Percentiles rank a stretch among this genome's conserved stretches.
These are phyloP conservation scores for Penicillium fuscoglaucum DNA, from an alignment of 2,329 filamentous ascomycete species.

Conservation along the genomic window DNA sequence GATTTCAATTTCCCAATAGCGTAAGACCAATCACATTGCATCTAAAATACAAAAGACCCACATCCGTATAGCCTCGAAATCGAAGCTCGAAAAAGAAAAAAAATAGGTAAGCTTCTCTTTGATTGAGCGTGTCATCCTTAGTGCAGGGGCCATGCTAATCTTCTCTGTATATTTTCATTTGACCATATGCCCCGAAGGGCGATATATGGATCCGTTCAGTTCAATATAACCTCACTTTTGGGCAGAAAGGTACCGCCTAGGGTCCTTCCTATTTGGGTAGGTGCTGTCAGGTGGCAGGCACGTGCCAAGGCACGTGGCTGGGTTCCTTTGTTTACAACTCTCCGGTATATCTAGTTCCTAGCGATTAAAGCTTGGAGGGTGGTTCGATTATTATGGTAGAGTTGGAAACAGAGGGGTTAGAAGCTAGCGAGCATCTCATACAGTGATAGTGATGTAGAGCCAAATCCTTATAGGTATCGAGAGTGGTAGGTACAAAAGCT, in stretches of 20 bases:
- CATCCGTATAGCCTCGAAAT: not conserved
- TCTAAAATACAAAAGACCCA: not conserved
- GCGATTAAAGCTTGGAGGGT: not conserved
- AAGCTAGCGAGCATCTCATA: not conserved
- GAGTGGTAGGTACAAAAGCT: not conserved
- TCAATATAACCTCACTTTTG: not conserved
- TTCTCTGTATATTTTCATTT: slow-evolving; percentile 72
- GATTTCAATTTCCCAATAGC: not conserved
- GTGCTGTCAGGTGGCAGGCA: not conserved
- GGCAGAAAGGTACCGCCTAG: not conserved
- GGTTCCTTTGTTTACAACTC: not conserved
- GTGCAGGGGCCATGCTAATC: slow-evolving; percentile 81
- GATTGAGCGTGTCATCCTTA: slow-evolving; percentile 92
- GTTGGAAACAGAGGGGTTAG: not conserved
- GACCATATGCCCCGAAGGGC: slow-evolving; percentile 18
- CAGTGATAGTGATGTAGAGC: not conserved
- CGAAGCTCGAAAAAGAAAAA: not conserved
- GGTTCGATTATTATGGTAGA: too few species aligned
- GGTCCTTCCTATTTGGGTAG: not conserved
- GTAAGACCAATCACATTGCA: not conserved
- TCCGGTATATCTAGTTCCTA: not conserved
- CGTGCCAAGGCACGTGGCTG: not conserved
- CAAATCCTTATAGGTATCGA: not conserved
- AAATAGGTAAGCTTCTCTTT: slow-evolving; percentile 66
- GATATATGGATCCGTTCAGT: not conserved